A percentile compares a stretch with the other conserved stretches of the same genome.
phyloP scores from a whole-genome alignment of 495 filamentous ascomycete species.

The Neurospora africana region DNA sequence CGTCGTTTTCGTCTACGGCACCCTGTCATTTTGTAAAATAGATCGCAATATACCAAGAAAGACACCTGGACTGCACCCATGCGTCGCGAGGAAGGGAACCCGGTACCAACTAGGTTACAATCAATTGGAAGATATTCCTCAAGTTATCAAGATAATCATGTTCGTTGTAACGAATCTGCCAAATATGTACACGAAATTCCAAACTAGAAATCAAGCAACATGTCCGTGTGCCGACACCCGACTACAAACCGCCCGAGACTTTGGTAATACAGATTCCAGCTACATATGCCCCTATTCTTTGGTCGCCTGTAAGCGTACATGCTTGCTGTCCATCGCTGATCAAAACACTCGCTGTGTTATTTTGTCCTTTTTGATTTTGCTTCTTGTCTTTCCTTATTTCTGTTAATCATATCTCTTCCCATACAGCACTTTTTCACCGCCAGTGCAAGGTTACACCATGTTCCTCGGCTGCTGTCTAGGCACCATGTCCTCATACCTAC shows the following conservation, averaged over 20 bases:
- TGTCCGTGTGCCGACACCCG: neutral
- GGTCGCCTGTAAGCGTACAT: neutral
- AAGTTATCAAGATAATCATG: neutral
- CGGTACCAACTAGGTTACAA: neutral
- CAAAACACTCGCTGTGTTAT: neutral
- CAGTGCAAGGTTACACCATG: constrained; percentile 29
- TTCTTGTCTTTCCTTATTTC: neutral
- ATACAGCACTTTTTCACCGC: neutral
- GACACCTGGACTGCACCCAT: neutral
- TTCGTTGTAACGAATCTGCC: neutral
- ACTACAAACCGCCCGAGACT: neutral
- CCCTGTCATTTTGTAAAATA: neutral
- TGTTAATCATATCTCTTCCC: neutral
- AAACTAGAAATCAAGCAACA: neutral
- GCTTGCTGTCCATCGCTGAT: neutral
- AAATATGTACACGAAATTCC: neutral
- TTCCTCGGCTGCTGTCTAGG: constrained; percentile 29
- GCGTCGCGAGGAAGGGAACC: neutral
- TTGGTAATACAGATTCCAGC: neutral
- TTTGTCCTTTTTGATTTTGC: neutral
- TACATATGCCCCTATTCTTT: neutral
- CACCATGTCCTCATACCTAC: constrained; percentile 38
- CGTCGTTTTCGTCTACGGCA: neutral
- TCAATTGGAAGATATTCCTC: neutral
- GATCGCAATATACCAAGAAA: neutral